Conservation (phyloP, 805 yeast genomes). For the Ogataea philodendri region DNA sequence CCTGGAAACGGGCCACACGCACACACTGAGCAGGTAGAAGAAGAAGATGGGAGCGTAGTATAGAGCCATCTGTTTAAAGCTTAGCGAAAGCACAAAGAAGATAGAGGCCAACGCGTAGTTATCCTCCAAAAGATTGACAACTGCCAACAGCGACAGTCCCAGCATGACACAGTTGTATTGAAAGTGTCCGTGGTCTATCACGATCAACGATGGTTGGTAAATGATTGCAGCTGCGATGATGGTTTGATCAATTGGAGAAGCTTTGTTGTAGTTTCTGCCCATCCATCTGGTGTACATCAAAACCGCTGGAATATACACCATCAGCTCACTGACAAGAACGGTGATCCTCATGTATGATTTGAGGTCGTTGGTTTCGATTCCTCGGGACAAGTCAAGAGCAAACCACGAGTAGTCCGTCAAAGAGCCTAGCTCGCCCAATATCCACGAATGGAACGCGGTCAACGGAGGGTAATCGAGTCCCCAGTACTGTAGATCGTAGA, state of each 20-base stretch:
- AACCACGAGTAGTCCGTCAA: conserved; percentile 73
- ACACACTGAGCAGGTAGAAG: conserved; percentile 65
- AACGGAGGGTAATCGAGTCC: conserved; percentile 96
- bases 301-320: conserved; percentile 78
- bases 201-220: conserved; percentile 75
- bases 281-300: conserved; percentile 67
- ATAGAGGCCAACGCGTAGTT: conserved; percentile 67
- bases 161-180: conserved; percentile 95
- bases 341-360: conserved; percentile 85
- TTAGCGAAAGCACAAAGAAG: conserved; percentile 72
- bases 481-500: conserved; percentile 88
- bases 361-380: conserved; percentile 62
- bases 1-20: conserved; percentile 31
- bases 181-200: conserved; percentile 96
- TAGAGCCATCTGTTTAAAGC: conserved; percentile 93
- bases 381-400: conserved; percentile 67
- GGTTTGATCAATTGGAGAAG: conserved; percentile 70
- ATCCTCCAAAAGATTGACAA: conserved; percentile 63
- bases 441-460: conserved; percentile 89
- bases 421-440: conserved; percentile 71
- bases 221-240: conserved; percentile 75
- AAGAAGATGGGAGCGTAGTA: conserved; percentile 91
- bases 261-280: conserved; percentile 51
- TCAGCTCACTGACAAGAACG: conserved; percentile 69
- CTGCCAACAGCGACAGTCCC: conserved; percentile 71